Evolutionary conservation across 2,329 filamentous ascomycete genomes (phyloP), one percentile per base, ranked within the genome.

Genomic region (Hyphodiscus sp.): DNA sequence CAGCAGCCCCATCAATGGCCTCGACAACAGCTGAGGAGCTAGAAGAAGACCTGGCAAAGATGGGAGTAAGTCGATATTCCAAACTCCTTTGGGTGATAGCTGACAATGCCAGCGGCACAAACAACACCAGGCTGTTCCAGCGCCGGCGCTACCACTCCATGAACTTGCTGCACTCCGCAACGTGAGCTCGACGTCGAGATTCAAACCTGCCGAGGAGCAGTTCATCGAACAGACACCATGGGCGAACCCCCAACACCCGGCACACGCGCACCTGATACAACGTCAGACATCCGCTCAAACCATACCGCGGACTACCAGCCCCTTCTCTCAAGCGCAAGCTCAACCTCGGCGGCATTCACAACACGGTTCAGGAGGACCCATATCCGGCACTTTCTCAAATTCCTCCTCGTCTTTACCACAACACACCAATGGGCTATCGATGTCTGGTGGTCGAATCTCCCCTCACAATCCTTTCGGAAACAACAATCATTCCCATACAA

Each of bases 161-260:
- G 67, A 69, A 51, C 45, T 69, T 18, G 66, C 65, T 38, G 65
- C 65, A 8, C 54, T 69, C 16, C 63, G 67, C 41, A 58, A 61
- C 26, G 65, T 56, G 49, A 60, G 65, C 11, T 66, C 66, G 41
- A 64, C 61, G 19, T 67, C 66, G 38, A 55, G 63, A 11, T 64
- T 65, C 33, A 79, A 81, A 63, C 80, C 86, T 41, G 88, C 88
- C 20, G 88, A 89, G 63, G 89, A 95, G 69, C 87, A 92, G 59
- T 95, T 94, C 62, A 79, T 95, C 52, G 89, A 95, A 65, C 86
- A 92, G 61, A 95, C 89, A 5, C 87, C 91, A 1, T 96, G 91
- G 91, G 90, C 91, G 38, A 95, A 95, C 67, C 89, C 91, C 18
- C 89, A 92, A 61, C 86, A 90, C 66, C 84, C 86, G 7, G 79